phyloP scores from a whole-genome alignment of 139 green algal genomes.

The Chloropicon primus region DNA sequence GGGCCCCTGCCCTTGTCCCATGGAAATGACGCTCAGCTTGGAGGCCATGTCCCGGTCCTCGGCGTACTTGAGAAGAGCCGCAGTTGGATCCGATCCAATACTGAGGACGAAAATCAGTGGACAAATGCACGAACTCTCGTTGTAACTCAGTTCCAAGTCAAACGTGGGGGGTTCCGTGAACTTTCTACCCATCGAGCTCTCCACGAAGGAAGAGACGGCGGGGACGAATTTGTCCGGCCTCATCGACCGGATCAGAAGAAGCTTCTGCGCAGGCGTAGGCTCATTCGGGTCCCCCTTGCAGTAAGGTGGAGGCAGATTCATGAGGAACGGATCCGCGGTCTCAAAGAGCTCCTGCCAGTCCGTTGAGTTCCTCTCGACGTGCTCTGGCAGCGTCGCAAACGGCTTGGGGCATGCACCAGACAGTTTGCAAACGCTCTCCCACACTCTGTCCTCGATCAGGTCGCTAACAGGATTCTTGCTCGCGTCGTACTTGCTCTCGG shows the following conservation, averaged over 20 bases:
- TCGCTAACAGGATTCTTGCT: constrained; percentile 39
- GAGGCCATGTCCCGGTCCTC: constrained; percentile 12
- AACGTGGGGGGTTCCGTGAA: constrained; percentile 16
- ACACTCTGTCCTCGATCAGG: constrained; percentile 47
- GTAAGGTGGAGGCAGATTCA: constrained; percentile 8
- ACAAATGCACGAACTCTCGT: constrained; percentile 4
- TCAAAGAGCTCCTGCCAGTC: constrained; percentile 22
- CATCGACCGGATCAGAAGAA: constrained; percentile 21
- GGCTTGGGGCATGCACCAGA: not conserved
- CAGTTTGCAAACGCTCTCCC: constrained; percentile 30
- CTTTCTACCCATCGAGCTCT: not conserved
- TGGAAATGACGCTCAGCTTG: constrained; percentile 17
- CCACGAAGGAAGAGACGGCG: constrained; percentile 19
- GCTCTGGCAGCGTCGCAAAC: not conserved
- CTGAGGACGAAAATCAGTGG: constrained; percentile 28
- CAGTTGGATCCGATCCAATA: constrained; percentile 21
- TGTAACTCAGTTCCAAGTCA: constrained; percentile 18
- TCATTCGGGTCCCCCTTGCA: not conserved
- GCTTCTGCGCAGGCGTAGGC: constrained; percentile 10
- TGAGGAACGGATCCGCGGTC: constrained; percentile 7
- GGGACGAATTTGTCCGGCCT: constrained; percentile 23
- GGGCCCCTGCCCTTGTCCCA: constrained; percentile 25
- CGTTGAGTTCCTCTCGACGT: not conserved
- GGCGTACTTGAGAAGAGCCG: constrained; percentile 25
- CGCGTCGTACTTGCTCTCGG: constrained; percentile 1